Evolutionary conservation across 306 rosid species (phyloP).

Genomic region (Coriaria nepalensis): DNA sequence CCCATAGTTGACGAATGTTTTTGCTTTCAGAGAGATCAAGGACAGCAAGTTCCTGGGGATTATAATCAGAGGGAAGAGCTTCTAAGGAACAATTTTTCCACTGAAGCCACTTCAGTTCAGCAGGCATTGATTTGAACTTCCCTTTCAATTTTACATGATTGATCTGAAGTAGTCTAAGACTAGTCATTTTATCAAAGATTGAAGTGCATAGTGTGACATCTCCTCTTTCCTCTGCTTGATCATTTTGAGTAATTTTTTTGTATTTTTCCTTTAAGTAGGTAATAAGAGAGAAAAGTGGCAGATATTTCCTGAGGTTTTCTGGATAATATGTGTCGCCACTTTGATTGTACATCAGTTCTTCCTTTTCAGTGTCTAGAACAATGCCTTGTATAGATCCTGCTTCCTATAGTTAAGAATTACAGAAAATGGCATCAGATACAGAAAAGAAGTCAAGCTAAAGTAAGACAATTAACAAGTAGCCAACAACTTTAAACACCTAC

Average conservation of each 20-base stretch:
- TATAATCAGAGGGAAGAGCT: conserved; percentile 24
- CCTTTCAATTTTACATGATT: conserved; percentile 40
- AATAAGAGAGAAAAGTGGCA: conserved; percentile 14
- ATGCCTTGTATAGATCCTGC: conserved; percentile 30
- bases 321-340: conserved; percentile 11
- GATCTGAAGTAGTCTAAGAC: conserved; percentile 40
- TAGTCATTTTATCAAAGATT: conserved; percentile 30
- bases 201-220: conserved; percentile 17
- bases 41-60: conserved; percentile 32
- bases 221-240: conserved; percentile 16
- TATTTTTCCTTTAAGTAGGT: conserved; percentile 22
- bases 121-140: conserved; percentile 24
- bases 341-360: not conserved
- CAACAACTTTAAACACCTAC: too few species aligned
- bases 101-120: conserved; percentile 47
- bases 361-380: conserved; percentile 28
- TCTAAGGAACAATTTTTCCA: conserved; percentile 47
- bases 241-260: conserved; percentile 12
- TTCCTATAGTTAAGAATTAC: conserved; percentile 19
- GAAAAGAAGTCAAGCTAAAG: too few species aligned
- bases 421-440: too few species aligned
- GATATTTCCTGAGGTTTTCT: conserved; percentile 12
- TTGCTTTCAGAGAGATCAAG: conserved; percentile 47
- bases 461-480: too few species aligned
- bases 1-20: conserved; percentile 24